Evolutionary conservation across 768 basidiomycete species (phyloP).

Genomic region (Termitomyces eurrhizus): DNA sequence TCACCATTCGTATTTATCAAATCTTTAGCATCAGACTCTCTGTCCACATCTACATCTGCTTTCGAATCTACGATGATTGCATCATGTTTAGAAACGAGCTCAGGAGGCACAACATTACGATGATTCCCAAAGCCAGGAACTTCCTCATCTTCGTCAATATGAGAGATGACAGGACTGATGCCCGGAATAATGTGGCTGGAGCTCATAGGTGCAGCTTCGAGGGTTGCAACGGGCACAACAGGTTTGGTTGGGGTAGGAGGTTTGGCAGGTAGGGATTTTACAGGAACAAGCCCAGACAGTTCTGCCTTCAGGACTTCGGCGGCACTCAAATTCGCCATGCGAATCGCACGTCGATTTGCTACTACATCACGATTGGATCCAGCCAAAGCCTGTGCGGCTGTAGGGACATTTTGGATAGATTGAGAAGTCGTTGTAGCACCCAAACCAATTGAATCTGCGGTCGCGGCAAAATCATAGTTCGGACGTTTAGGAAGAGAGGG

Average conservation of each 20-base stretch:
- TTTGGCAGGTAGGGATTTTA: conserved; percentile 40
- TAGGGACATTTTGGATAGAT: conserved; percentile 52
- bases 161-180: conserved; percentile 2
- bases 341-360: conserved; percentile 83
- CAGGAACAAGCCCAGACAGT: conserved; percentile 55
- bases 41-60: conserved; percentile 29
- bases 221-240: conserved; percentile 21
- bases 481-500: conserved; percentile 66
- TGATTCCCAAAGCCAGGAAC: conserved; percentile 36
- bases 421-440: conserved; percentile 60
- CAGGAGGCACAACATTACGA: conserved; percentile 8
- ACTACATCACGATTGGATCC: conserved; percentile 91
- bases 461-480: conserved; percentile 64
- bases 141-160: conserved; percentile 24
- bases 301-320: conserved; percentile 93
- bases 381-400: conserved; percentile 69
- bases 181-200: conserved; percentile 6
- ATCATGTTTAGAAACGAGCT: conserved; percentile 15
- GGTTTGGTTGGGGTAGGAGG: conserved; percentile 25
- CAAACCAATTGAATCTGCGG: conserved; percentile 73
- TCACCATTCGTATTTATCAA: conserved; percentile 18
- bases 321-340: conserved; percentile 96
- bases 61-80: conserved; percentile 13
- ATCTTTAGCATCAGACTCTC: conserved; percentile 27
- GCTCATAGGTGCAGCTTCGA: conserved; percentile 31